Percentiles rank a stretch among this genome's conserved stretches.
These are phyloP conservation scores for Pseudogymnoascus sp. DNA, from an alignment of 2,329 filamentous ascomycete genomes.

Conservation along the genomic window DNA sequence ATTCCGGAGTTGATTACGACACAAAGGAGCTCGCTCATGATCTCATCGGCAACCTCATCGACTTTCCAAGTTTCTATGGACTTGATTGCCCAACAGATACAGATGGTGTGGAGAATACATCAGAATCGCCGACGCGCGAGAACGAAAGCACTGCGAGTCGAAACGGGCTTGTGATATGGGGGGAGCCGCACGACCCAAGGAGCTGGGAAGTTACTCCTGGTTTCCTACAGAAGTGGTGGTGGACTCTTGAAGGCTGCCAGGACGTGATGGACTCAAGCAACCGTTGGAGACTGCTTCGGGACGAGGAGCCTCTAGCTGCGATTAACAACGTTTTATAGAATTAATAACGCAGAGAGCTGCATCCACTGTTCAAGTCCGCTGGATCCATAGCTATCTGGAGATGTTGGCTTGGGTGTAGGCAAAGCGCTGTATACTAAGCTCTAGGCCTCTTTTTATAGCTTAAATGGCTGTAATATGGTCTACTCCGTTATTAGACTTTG, in stretches of 20 bases:
- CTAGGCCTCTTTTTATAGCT: too few species aligned
- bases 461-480: too few species aligned
- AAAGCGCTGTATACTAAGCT: too few species aligned
- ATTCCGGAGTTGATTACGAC: constrained; percentile 14
- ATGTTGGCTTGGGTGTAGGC: too few species aligned
- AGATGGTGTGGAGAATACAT: background rate
- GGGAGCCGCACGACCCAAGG: constrained; percentile 15
- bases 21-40: constrained; percentile 16
- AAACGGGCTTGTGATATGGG: constrained; percentile 18
- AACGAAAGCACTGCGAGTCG: constrained; percentile 13
- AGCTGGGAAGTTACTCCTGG: constrained; percentile 18
- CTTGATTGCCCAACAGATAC: background rate
- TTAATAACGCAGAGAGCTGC: background rate
- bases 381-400: too few species aligned
- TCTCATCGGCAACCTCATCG: constrained; percentile 17
- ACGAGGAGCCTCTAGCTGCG: constrained; percentile 12
- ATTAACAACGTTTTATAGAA: background rate
- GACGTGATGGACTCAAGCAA: constrained; percentile 16
- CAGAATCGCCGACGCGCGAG: constrained; percentile 9
- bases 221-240: constrained; percentile 17
- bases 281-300: constrained; percentile 15
- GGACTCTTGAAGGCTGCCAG: constrained; percentile 15
- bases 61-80: constrained; percentile 5
- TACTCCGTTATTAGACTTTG: too few species aligned
- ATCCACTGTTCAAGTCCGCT: background rate